These are phyloP conservation scores for Eimeria praecox DNA, from an alignment of 169 alveolate genomes.

Conservation along the genomic window DNA sequence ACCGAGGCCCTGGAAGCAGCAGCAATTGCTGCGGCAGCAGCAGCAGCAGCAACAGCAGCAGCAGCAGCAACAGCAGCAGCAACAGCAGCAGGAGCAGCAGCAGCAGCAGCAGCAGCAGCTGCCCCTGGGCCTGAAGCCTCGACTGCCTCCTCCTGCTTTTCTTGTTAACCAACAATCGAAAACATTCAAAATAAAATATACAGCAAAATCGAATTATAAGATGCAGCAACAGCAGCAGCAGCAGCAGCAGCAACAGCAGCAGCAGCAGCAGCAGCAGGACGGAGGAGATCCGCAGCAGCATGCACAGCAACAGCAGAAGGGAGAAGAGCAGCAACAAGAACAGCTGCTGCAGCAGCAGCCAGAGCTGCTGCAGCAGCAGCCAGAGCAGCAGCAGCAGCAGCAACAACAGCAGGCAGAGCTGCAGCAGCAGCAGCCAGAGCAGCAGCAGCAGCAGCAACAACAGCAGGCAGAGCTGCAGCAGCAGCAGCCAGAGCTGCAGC, in stretches of 20 bases:
- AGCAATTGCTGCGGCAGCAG: conserved; percentile 39
- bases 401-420: neutral
- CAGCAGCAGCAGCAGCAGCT: conserved; percentile 4
- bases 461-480: too few species aligned
- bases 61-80: conserved; percentile 63
- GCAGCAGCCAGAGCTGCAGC: neutral
- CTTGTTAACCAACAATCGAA: neutral
- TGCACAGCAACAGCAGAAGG: neutral
- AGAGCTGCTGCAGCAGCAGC: too few species aligned
- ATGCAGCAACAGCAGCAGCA: neutral
- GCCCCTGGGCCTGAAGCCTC: conserved; percentile 45
- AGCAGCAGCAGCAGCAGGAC: neutral
- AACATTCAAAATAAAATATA: too few species aligned
- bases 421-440: neutral
- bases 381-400: neutral
- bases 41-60: conserved; percentile 15
- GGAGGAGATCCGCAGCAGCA: too few species aligned
- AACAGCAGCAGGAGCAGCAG: conserved; percentile 51
- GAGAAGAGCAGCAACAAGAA: neutral
- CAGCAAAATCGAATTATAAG: neutral
- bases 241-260: conserved; percentile 5
- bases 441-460: neutral
- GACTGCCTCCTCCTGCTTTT: conserved; percentile 45
- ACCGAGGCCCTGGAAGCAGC: conserved; percentile 47
- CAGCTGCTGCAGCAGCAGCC: neutral